Evolutionary conservation across 371 early-diverging fungal species (phyloP).

Genomic region (Mortierella sp.): DNA sequence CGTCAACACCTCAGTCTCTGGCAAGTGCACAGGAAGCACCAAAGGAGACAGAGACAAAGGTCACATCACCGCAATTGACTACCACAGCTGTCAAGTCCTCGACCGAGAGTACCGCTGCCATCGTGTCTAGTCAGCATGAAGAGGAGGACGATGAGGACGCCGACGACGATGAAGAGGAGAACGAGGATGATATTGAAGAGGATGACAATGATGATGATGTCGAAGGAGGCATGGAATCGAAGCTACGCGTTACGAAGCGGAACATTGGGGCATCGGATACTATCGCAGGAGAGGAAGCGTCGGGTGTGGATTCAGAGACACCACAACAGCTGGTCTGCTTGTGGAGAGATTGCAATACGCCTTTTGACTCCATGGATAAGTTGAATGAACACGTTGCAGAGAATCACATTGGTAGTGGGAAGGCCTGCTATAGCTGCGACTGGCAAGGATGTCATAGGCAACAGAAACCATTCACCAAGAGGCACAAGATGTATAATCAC

Average conservation of each 20-base stretch:
- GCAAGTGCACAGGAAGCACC: constrained; percentile 8
- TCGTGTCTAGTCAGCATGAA: constrained; percentile 24
- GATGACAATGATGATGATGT: constrained; percentile 47
- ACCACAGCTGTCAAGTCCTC: constrained; percentile 44
- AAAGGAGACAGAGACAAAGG: constrained; percentile 20
- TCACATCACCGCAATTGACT: constrained; percentile 23
- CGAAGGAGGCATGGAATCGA: constrained; percentile 12
- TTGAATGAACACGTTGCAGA: constrained; percentile 72
- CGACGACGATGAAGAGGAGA: constrained; percentile 37
- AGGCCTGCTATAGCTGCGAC: constrained; percentile 81
- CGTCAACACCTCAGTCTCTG: constrained; percentile 1
- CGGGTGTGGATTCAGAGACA: constrained; percentile 22
- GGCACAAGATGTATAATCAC: constrained; percentile 93
- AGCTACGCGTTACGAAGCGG: constrained; percentile 18
- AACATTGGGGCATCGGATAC: constrained; percentile 13
- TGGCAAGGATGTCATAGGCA: constrained; percentile 86
- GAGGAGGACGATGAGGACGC: constrained; percentile 46
- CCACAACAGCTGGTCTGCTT: constrained; percentile 60
- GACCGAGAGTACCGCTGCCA: constrained; percentile 36
- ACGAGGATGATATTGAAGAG: constrained; percentile 48
- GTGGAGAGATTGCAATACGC: constrained; percentile 67
- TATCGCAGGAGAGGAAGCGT: constrained; percentile 6
- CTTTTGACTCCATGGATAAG: constrained; percentile 60
- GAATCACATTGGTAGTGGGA: constrained; percentile 73
- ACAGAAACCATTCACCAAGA: constrained; percentile 84